These are phyloP conservation scores for Penicillium rolfsii DNA, from an alignment of 2,329 filamentous ascomycete species.

Conservation along the genomic window DNA sequence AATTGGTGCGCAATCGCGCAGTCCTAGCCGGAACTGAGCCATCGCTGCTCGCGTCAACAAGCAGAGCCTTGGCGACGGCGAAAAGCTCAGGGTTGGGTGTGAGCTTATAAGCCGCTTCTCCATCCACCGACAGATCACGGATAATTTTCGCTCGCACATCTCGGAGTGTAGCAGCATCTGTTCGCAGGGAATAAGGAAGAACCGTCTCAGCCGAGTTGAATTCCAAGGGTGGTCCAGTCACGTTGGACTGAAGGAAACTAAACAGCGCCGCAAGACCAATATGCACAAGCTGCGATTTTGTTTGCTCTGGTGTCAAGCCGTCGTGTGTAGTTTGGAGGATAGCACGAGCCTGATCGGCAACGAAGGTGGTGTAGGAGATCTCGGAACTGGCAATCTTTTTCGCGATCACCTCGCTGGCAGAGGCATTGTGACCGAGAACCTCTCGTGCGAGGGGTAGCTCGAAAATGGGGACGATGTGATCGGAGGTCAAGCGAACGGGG, in stretches of 20 bases:
- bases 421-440: conserved; percentile 43
- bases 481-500: conserved; percentile 39
- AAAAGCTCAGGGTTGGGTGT: conserved; percentile 85
- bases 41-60: conserved; percentile 53
- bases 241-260: conserved; percentile 82
- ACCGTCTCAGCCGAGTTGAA: conserved; percentile 57
- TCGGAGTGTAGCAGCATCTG: conserved; percentile 48
- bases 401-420: conserved; percentile 32
- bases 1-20: conserved; percentile 71
- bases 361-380: conserved; percentile 43
- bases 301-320: conserved; percentile 32
- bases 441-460: conserved; percentile 43
- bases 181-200: conserved; percentile 48
- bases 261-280: conserved; percentile 72
- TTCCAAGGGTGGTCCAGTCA: conserved; percentile 80
- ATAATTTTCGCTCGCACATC: conserved; percentile 64
- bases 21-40: conserved; percentile 55
- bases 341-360: conserved; percentile 39
- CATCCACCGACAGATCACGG: conserved; percentile 74
- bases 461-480: conserved; percentile 38
- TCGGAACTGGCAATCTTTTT: conserved; percentile 38
- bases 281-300: conserved; percentile 50
- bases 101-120: conserved; percentile 81
- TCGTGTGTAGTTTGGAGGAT: conserved; percentile 25
- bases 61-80: conserved; percentile 68